Evolutionary conservation across 345 rosid genomes (phyloP).

Genomic region (Murraya koenigii): DNA sequence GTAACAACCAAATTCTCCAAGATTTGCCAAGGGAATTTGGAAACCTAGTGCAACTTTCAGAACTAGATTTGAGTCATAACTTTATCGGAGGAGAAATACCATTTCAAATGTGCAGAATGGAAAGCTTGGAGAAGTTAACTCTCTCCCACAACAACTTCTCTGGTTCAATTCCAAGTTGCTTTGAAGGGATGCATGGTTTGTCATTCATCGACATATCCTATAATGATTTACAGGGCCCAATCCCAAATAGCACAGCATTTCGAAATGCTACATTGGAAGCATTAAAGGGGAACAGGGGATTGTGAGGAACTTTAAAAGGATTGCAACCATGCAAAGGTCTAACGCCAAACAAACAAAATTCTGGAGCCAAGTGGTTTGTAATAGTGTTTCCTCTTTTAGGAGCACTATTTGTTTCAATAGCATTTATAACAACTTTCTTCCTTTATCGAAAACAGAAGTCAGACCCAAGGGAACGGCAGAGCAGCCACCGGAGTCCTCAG

Average conservation of each 20-base stretch:
- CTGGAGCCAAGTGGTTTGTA: not conserved
- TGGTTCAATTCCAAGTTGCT: not conserved
- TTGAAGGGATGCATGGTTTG: not conserved
- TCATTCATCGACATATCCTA: not conserved
- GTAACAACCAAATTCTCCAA: not conserved
- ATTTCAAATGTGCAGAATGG: not conserved
- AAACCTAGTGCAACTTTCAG: not conserved
- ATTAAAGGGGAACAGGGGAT: not conserved
- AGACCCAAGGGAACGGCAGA: not conserved
- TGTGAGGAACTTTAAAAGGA: not conserved
- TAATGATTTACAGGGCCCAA: not conserved
- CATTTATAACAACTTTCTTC: not conserved
- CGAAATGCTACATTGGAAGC: not conserved
- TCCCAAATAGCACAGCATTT: not conserved
- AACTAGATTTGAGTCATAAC: not conserved
- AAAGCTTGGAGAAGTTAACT: not conserved
- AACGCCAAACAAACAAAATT: not conserved
- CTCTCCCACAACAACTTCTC: not conserved
- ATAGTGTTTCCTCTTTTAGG: not conserved
- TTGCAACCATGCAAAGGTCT: not conserved
- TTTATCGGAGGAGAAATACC: not conserved
- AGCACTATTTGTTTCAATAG: not conserved
- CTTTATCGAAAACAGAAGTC: not conserved
- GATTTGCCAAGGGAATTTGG: not conserved
- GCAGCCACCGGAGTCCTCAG: too few relatives aligned